Evolutionary conservation across 257 asterid genomes (phyloP), one percentile per base, ranked within the genome.

Genomic region (Gentiana straminea): DNA sequence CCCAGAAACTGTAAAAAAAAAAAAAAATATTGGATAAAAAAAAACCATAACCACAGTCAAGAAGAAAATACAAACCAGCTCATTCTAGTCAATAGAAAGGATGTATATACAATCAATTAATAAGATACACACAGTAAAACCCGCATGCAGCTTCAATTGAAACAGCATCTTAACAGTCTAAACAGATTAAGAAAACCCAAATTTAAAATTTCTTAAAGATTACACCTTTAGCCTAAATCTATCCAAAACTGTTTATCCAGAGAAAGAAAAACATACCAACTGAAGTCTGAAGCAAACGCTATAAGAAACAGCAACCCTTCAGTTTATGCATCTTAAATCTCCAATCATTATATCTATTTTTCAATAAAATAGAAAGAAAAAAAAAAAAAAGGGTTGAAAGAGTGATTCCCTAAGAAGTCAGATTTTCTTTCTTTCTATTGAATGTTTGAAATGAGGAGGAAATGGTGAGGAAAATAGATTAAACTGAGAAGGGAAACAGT

Each of bases 221-320:
- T 24, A 24, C 24, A 24, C 24, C 24, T 24, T 24, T 24, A 24
- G 24, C 24, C 24, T 41, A 41, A 41, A 41, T 41, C 46, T 5
- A 41, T 24, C 24, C 24, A 41, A 41, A 5, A 4, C 9, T 41
- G 7, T 35, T 33, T 53, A 24, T 55, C 2, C 33, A 51, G 13
- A 62, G 64, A 64, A 56, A 65, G 68, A 58, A 62, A 59, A 74
- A 60, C 72, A 61, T 70, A 84, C 87, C 82, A 73, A 64, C 70
- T 68, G 80, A 75, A 41, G 46, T 10, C 24, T 24, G 24, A 24
- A 81, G 78, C 75, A 62, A 74, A 55, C 65, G 68, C 70, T 61
- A 59, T 15, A 64, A 67, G 68, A 68, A 65, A 57, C 67, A 60
- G 63, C 70, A 63, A 53, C 59, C 56, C 55, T 50, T 41, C 73